These are phyloP conservation scores for Bryum argenteum DNA, from an alignment of 225 moss, liverwort and hornwort genomes.

Conservation along the genomic window DNA sequence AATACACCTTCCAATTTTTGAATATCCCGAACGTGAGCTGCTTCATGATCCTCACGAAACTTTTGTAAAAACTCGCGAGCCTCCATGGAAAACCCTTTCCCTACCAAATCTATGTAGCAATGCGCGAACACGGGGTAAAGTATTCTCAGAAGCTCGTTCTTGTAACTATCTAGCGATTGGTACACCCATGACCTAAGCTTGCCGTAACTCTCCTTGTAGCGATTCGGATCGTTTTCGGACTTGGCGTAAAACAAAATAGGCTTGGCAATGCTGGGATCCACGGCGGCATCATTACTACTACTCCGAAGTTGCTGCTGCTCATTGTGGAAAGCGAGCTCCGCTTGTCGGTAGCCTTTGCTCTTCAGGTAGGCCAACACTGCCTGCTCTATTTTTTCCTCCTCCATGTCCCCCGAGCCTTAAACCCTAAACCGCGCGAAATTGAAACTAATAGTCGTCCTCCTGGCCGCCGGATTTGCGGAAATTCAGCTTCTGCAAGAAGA, in stretches of 20 bases:
- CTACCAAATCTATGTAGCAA: constrained; percentile 91
- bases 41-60: constrained; percentile 92
- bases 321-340: constrained; percentile 95
- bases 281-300: constrained; percentile 37
- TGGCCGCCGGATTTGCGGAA: constrained; percentile 47
- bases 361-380: constrained; percentile 90
- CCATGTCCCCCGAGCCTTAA: constrained; percentile 55
- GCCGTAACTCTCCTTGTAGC: constrained; percentile 84
- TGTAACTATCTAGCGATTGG: constrained; percentile 93
- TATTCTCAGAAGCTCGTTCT: constrained; percentile 91
- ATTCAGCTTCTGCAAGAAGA: constrained; percentile 40
- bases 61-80: constrained; percentile 79
- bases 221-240: constrained; percentile 77
- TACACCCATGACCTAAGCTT: constrained; percentile 97
- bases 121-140: constrained; percentile 95
- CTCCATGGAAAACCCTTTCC: constrained; percentile 87
- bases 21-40: constrained; percentile 75
- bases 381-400: constrained; percentile 90
- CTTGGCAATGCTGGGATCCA: constrained; percentile 81
- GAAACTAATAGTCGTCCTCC: constrained; percentile 16
- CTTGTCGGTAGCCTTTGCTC: constrained; percentile 87
- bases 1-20: constrained; percentile 85
- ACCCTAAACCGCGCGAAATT: constrained; percentile 7
- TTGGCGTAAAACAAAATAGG: constrained; percentile 83
- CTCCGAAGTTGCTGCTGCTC: constrained; percentile 83